These are phyloP conservation scores for Bidens hawaiensis DNA, from an alignment of 140 eudicot species.

Conservation along the genomic window DNA sequence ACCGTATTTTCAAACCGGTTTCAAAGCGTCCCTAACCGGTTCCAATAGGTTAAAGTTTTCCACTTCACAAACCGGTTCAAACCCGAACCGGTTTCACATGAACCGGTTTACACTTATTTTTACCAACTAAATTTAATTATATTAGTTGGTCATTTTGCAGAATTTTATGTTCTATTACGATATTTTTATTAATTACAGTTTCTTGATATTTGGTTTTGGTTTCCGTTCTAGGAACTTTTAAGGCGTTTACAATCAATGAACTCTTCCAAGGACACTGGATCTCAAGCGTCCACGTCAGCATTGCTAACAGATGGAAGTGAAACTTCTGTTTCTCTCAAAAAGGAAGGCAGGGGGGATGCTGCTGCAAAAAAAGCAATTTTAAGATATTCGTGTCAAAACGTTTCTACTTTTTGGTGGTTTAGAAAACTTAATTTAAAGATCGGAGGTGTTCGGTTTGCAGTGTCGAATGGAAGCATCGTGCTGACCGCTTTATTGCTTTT, in stretches of 20 bases:
- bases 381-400: constrained; percentile 43
- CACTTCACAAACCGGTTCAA: no score
- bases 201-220: neutral
- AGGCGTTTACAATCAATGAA: constrained; percentile 55
- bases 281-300: constrained; percentile 43
- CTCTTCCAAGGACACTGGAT: constrained; percentile 40
- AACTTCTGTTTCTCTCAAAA: constrained; percentile 30
- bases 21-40: no score
- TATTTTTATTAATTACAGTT: neutral
- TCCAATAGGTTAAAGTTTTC: no score
- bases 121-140: neutral
- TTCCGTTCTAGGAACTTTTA: constrained; percentile 48
- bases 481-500: constrained; percentile 46
- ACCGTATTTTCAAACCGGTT: no score
- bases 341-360: constrained; percentile 24
- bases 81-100: no score
- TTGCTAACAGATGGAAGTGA: constrained; percentile 25
- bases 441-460: constrained; percentile 39
- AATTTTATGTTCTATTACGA: neutral
- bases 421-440: constrained; percentile 46
- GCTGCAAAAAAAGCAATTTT: constrained; percentile 50
- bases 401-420: constrained; percentile 56
- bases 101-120: no score
- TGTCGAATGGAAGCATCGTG: constrained; percentile 64
- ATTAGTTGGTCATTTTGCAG: neutral